Percentiles rank a stretch among this genome's conserved stretches.
Conservation (phyloP, 192 early-diverging fungal genomes). For the Coemansia sp. region DNA sequence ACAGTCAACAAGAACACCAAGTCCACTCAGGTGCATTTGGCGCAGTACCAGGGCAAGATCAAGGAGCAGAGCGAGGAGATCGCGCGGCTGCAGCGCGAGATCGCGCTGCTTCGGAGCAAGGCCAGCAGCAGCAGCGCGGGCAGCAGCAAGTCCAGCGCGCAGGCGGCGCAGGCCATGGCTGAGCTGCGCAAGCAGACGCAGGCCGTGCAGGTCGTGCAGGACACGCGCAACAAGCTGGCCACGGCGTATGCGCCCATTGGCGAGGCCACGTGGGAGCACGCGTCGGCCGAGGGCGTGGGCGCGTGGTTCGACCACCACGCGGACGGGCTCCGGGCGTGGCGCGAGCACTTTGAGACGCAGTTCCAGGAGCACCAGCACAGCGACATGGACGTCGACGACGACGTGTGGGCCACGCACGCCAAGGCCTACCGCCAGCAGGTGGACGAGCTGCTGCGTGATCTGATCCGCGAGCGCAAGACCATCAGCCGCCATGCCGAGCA, state of each 20-base stretch:
- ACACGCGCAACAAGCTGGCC: slow-evolving; percentile 43
- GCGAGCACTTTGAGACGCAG: slow-evolving; percentile 48
- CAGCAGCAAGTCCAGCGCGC: neutral
- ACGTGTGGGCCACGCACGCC: slow-evolving; percentile 5
- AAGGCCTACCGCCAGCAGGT: slow-evolving; percentile 31
- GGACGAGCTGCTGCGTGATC: slow-evolving; percentile 37
- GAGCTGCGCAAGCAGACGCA: slow-evolving; percentile 45
- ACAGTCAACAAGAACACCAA: slow-evolving; percentile 58
- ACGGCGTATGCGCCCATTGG: slow-evolving; percentile 43
- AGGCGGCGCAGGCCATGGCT: slow-evolving; percentile 34
- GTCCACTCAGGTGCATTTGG: slow-evolving; percentile 56
- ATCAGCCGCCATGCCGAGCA: slow-evolving; percentile 44
- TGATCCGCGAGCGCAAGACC: slow-evolving; percentile 38
- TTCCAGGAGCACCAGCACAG: slow-evolving; percentile 45
- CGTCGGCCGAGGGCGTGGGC: slow-evolving; percentile 31
- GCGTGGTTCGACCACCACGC: slow-evolving; percentile 37
- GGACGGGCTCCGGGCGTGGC: slow-evolving; percentile 38
- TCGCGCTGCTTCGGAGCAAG: slow-evolving; percentile 11
- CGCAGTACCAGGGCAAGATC: slow-evolving; percentile 59
- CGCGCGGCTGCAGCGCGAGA: slow-evolving; percentile 50
- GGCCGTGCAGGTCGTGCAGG: slow-evolving; percentile 46
- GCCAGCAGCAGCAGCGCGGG: neutral
- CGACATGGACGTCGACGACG: slow-evolving; percentile 13
- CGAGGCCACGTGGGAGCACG: slow-evolving; percentile 46
- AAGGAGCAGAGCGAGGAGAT: slow-evolving; percentile 60